Conservation (phyloP, 768 basidiomycete species). For the Suillus decipiens region DNA sequence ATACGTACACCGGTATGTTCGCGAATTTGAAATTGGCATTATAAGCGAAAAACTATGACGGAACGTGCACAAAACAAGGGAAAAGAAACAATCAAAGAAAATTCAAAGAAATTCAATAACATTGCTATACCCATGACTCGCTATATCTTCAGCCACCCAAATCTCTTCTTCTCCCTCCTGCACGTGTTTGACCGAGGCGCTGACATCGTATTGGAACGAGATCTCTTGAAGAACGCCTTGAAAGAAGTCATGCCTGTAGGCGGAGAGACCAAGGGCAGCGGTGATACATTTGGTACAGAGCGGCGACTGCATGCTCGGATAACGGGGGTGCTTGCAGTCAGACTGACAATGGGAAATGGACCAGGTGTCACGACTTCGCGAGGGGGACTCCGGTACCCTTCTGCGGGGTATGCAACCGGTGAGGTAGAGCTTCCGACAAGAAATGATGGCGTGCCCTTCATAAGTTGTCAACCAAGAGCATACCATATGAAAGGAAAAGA, state of each 20-base stretch:
- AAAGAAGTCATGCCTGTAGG: slow-evolving; percentile 22
- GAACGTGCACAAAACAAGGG: not conserved
- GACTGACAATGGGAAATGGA: not conserved
- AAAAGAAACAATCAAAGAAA: not conserved
- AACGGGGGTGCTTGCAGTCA: slow-evolving; percentile 13
- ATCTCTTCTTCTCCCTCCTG: slow-evolving; percentile 30
- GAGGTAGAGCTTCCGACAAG: slow-evolving; percentile 34
- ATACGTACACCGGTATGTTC: not conserved
- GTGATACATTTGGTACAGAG: slow-evolving; percentile 22
- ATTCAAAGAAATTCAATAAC: not conserved
- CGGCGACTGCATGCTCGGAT: slow-evolving; percentile 17
- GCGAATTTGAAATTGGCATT: slow-evolving; percentile 3
- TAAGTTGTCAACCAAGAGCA: slow-evolving; percentile 9
- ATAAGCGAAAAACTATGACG: not conserved
- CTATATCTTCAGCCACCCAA: slow-evolving; percentile 33
- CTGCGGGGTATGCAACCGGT: slow-evolving; percentile 30
- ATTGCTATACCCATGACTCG: slow-evolving; percentile 6
- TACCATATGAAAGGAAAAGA: not conserved
- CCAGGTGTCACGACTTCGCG: slow-evolving; percentile 12
- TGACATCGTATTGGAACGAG: slow-evolving; percentile 25
- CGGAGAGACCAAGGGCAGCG: slow-evolving; percentile 19
- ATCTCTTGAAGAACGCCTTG: slow-evolving; percentile 30
- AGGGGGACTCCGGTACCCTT: slow-evolving; percentile 32
- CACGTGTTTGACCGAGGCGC: slow-evolving; percentile 15
- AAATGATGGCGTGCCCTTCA: slow-evolving; percentile 31